Percentiles rank a stretch among this genome's conserved stretches.
Evolutionary conservation across 371 early-diverging fungal species (phyloP).

Genomic region (Mortierella sp.): DNA sequence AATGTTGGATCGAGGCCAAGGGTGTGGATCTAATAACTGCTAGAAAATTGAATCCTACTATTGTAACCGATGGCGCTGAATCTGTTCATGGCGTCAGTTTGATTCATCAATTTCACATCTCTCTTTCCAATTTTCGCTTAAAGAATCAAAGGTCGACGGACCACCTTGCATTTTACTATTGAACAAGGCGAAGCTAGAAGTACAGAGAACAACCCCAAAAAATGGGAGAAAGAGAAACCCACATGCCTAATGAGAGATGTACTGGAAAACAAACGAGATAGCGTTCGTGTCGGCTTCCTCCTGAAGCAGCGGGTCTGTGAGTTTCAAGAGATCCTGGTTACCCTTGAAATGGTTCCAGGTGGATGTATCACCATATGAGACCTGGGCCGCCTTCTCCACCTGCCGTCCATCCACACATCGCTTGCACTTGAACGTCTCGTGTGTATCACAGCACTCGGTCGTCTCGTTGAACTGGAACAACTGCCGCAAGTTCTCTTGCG

Average conservation of each 20-base stretch:
- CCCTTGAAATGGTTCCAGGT: conserved; percentile 93
- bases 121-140: neutral
- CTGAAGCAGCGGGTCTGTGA: conserved; percentile 83
- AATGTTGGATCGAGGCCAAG: too few relatives aligned
- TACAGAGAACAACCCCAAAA: neutral
- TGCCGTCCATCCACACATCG: conserved; percentile 89
- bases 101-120: neutral
- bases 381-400: conserved; percentile 68
- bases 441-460: conserved; percentile 90
- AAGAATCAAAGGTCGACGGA: neutral
- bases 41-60: neutral
- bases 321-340: conserved; percentile 73
- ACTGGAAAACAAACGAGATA: conserved; percentile 93
- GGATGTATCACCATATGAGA: conserved; percentile 82
- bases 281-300: conserved; percentile 75
- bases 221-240: neutral
- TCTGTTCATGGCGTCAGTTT: neutral
- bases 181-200: neutral
- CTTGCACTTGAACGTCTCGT: conserved; percentile 95
- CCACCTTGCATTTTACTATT: neutral
- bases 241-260: conserved; percentile 75
- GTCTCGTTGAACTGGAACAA: conserved; percentile 86
- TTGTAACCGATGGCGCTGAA: neutral
- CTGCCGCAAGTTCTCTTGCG: conserved; percentile 88
- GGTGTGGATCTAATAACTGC: neutral